Base-by-base conservation (phyloP, 2,329 filamentous ascomycete genomes). In the Peltaster fructicola region DNA sequence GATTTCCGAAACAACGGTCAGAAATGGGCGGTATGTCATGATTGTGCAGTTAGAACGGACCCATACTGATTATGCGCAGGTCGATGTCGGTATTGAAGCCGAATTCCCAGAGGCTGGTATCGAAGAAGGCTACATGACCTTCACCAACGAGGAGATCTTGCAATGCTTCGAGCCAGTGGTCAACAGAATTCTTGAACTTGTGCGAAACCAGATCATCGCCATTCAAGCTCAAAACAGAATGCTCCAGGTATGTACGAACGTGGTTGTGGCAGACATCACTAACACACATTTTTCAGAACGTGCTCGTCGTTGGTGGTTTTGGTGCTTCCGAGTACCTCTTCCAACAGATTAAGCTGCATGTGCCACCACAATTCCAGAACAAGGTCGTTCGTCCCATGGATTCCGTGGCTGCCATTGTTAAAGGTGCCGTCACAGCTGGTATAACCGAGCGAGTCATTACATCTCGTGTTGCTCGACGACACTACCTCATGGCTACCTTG, bases 361-460 rank as follows among this genome's bases (percentile, higher is more conserved):
- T 98, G 2, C 88, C 88, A 17, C 88, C 88, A 7, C 88, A 95
- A 51, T 98, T 93, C 63, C 85, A 95, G 59, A 76, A 80, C 51
- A 95, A 95, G 66, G 88, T 95, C 23, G 85, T 98, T 20, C 74
- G 88, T 27, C 88, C 88, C 29, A 95, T 95, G 88, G 88, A 98
- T 59, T 92, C 88, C 2, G 88, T 98, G 29, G 84, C 88, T 20
- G 88, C 88, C 36, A 98, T 98, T 40, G 88, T 95, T 55, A 95
- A 95, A 60, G 88, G 88, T 38, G 88, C 88, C 27, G 88, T 95
- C 36, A 95, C 88, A 3, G 85, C 88, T 24, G 88, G 88, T 59
- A 95, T 98, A 47, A 93, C 85, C 0, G 88, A 98, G 56, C 73
- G 85, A 35, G 80, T 98, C 40, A 73, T 98, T 47, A 98, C 88